phyloP scores from a whole-genome alignment of 257 asterid species.

The Fraxinus anomala region DNA sequence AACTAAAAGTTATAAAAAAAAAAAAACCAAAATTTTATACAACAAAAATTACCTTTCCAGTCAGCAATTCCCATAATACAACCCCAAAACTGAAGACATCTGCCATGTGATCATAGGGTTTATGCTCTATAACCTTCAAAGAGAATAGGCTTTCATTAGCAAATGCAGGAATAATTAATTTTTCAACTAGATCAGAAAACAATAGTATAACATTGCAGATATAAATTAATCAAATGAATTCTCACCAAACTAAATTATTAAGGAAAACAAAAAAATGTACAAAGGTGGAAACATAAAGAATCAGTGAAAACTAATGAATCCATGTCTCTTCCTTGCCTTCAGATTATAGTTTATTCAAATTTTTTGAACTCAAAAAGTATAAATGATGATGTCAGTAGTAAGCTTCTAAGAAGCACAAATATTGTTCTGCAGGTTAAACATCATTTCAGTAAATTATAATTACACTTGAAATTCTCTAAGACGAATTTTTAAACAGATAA shows the following conservation, averaged over 20 bases:
- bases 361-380: neutral
- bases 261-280: neutral
- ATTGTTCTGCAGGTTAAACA: neutral
- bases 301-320: slow-evolving; percentile 2
- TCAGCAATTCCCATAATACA: slow-evolving; percentile 87
- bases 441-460: too few relatives aligned
- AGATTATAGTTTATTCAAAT: neutral
- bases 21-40: neutral
- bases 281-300: neutral
- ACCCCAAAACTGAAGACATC: slow-evolving; percentile 94
- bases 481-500: neutral
- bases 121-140: slow-evolving; percentile 90
- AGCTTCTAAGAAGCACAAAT: neutral
- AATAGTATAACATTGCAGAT: neutral
- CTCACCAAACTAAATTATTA: neutral
- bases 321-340: slow-evolving; percentile 9
- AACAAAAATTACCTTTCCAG: slow-evolving; percentile 72
- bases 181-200: slow-evolving; percentile 18
- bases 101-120: slow-evolving; percentile 92
- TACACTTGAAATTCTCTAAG: neutral
- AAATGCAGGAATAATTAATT: slow-evolving; percentile 15
- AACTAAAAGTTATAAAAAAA: neutral
- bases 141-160: slow-evolving; percentile 32
- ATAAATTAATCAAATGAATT: neutral
- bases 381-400: neutral